Evolutionary conservation across 2,329 filamentous ascomycete species (phyloP).

Genomic region (Diaporthe ampelina): DNA sequence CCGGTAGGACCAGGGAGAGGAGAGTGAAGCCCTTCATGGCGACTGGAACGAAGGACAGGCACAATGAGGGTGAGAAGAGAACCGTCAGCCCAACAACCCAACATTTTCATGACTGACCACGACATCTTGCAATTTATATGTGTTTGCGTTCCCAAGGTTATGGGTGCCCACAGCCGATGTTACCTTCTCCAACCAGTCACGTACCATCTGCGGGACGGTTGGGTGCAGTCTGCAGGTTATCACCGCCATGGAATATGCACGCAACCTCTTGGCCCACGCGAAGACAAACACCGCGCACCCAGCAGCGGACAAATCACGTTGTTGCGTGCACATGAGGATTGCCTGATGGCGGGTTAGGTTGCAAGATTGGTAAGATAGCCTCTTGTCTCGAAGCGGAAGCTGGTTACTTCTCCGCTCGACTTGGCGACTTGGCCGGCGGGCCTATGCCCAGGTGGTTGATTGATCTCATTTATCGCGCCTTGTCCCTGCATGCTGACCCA

Average conservation of each 20-base stretch:
- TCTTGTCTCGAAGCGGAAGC: slow-evolving; percentile 30
- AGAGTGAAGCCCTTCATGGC: slow-evolving; percentile 17
- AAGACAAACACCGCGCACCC: neutral
- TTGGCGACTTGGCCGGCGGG: slow-evolving; percentile 22
- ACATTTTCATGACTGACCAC: neutral
- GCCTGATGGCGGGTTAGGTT: no score
- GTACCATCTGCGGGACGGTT: slow-evolving; percentile 8
- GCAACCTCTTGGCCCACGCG: slow-evolving; percentile 21
- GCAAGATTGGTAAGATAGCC: neutral
- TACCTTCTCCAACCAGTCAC: slow-evolving; percentile 28
- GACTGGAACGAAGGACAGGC: slow-evolving; percentile 4
- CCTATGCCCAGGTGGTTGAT: neutral
- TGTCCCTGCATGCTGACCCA: slow-evolving; percentile 24
- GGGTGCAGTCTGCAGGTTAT: slow-evolving; percentile 11
- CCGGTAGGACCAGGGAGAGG: slow-evolving; percentile 1
- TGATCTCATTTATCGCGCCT: slow-evolving; percentile 19
- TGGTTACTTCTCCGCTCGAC: slow-evolving; percentile 20
- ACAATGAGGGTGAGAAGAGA: slow-evolving; percentile 1
- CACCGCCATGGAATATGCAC: slow-evolving; percentile 6
- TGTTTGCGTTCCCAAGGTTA: neutral
- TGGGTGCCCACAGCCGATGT: slow-evolving; percentile 13
- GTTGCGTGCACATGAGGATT: neutral
- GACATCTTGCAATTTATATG: neutral
- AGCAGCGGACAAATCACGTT: slow-evolving; percentile 20
- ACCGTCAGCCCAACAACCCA: no score